These are phyloP conservation scores for Polyplosphaeria fusca DNA, from an alignment of 495 filamentous ascomycete species.

Conservation along the genomic window DNA sequence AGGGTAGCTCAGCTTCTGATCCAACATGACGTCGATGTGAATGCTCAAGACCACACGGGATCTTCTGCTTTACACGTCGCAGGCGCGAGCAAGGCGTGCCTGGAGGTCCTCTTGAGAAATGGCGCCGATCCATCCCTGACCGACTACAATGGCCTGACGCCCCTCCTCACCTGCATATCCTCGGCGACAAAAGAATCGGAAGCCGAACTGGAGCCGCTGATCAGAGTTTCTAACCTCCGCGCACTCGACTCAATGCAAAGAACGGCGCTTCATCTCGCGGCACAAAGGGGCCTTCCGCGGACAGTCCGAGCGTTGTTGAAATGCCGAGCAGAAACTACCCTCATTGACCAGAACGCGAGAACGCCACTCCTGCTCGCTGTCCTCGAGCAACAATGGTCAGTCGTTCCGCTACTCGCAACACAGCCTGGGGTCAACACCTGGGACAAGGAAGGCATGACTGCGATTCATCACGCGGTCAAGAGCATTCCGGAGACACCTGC, in stretches of 20 bases:
- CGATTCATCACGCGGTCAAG: constrained; percentile 18
- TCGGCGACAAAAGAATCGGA: neutral
- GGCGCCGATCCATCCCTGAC: constrained; percentile 8
- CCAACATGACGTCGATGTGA: constrained; percentile 13
- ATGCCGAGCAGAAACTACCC: constrained; percentile 12
- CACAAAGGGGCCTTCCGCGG: constrained; percentile 12
- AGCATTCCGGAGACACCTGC: constrained; percentile 16
- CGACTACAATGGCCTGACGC: constrained; percentile 14
- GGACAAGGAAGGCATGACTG: constrained; percentile 22
- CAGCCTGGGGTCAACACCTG: constrained; percentile 25
- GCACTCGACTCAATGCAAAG: neutral
- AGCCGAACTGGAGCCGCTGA: constrained; percentile 19
- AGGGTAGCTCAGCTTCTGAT: constrained; percentile 16
- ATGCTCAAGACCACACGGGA: constrained; percentile 12
- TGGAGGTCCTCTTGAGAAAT: constrained; percentile 23
- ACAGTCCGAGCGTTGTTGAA: constrained; percentile 13
- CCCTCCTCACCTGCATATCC: constrained; percentile 5
- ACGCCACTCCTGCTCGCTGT: constrained; percentile 26
- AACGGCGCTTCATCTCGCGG: constrained; percentile 17
- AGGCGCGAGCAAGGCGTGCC: constrained; percentile 12
- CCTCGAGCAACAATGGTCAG: constrained; percentile 12
- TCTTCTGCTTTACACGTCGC: constrained; percentile 15
- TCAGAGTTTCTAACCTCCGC: constrained; percentile 12
- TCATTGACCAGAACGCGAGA: constrained; percentile 5
- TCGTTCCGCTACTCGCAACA: constrained; percentile 21